These are phyloP conservation scores for Globisporangium apiculatum DNA, from an alignment of 352 stramenopile species.

Conservation along the genomic window DNA sequence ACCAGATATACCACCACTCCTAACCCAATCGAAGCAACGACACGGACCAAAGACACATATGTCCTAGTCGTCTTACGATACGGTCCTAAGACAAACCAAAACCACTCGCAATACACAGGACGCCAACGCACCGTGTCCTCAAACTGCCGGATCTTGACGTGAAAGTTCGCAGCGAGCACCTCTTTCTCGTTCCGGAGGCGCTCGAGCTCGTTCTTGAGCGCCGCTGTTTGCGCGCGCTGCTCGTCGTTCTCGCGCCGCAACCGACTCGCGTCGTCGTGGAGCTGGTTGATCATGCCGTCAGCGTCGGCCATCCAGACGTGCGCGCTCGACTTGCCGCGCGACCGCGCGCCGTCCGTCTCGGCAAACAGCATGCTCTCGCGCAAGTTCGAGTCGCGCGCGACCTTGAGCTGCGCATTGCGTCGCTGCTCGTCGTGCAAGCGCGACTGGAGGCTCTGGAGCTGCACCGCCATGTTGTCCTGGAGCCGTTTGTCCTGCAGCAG, in stretches of 20 bases:
- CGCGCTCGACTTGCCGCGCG: constrained; percentile 52
- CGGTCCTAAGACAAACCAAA: not conserved
- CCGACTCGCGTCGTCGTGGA: constrained; percentile 65
- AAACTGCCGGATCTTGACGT: constrained; percentile 78
- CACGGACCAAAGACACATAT: too few relatives aligned
- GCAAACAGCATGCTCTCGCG: constrained; percentile 36
- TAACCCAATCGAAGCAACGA: too few relatives aligned
- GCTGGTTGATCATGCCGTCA: constrained; percentile 72
- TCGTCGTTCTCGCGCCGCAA: constrained; percentile 77
- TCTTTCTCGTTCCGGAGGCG: constrained; percentile 75
- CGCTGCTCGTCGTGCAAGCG: constrained; percentile 56
- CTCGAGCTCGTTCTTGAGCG: constrained; percentile 51
- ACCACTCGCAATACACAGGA: not conserved
- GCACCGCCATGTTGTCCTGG: constrained; percentile 49
- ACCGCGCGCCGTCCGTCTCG: constrained; percentile 31
- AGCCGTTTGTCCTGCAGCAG: constrained; percentile 46
- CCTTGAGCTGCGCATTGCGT: constrained; percentile 49
- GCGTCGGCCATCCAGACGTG: constrained; percentile 84
- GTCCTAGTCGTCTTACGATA: not conserved
- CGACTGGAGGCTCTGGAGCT: constrained; percentile 50
- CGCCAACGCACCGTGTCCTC: constrained; percentile 43
- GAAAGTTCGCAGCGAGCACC: constrained; percentile 60
- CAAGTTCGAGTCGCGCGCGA: constrained; percentile 30
- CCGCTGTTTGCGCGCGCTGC: constrained; percentile 30
- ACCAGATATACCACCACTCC: too few relatives aligned